These are phyloP conservation scores for Tylopilus cervinicoccineus DNA, from an alignment of 768 basidiomycete species.

Conservation along the genomic window DNA sequence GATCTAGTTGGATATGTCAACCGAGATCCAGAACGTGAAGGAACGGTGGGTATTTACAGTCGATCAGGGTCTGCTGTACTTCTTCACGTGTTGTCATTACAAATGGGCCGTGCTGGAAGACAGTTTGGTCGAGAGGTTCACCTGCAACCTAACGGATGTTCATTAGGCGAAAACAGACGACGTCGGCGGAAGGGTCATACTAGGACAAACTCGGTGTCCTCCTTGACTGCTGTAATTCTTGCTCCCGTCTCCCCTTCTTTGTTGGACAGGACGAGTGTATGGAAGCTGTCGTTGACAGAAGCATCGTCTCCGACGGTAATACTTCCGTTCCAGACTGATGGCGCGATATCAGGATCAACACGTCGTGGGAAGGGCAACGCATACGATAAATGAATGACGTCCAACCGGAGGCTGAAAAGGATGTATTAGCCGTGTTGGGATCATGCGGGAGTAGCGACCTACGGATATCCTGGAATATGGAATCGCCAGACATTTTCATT, in stretches of 20 bases:
- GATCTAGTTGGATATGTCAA: conserved; percentile 44
- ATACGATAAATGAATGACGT: conserved; percentile 82
- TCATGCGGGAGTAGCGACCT: conserved; percentile 25
- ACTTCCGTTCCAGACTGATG: conserved; percentile 44
- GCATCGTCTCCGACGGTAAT: conserved; percentile 55
- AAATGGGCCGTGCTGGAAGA: conserved; percentile 85
- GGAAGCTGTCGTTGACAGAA: conserved; percentile 50
- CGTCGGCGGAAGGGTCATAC: conserved; percentile 35
- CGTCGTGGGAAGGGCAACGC: conserved; percentile 19
- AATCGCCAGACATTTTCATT: conserved; percentile 54
- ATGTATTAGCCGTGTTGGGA: neutral
- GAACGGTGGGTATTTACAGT: conserved; percentile 50
- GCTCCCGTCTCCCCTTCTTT: conserved; percentile 62
- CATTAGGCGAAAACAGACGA: neutral
- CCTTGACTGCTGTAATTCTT: conserved; percentile 50
- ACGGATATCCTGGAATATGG: conserved; percentile 83
- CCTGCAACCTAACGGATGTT: conserved; percentile 58
- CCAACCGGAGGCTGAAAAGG: conserved; percentile 69
- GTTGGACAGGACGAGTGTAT: conserved; percentile 82
- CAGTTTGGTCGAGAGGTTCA: conserved; percentile 84
- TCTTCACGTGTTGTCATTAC: conserved; percentile 82
- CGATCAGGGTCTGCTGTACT: conserved; percentile 75
- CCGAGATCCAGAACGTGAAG: neutral
- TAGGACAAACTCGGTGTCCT: conserved; percentile 71
- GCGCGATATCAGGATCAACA: conserved; percentile 1